Evolutionary conservation across 805 yeast species (phyloP).

Genomic region (Nakazawaea ishiwadae): DNA sequence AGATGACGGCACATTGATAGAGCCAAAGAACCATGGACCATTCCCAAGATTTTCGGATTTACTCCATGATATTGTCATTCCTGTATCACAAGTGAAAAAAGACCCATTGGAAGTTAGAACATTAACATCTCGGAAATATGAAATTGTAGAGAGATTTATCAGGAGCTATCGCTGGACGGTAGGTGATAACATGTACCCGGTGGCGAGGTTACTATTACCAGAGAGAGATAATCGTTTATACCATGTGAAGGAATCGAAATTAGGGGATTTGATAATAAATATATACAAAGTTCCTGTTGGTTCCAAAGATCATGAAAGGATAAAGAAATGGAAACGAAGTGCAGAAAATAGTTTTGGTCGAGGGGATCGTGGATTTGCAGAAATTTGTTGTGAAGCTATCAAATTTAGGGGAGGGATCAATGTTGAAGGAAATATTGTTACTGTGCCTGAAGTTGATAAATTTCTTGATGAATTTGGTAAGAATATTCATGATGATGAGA

Average conservation of each 20-base stretch:
- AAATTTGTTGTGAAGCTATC: constrained; percentile 44
- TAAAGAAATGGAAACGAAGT: constrained; percentile 43
- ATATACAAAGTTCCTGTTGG: constrained; percentile 55
- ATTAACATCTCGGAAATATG: constrained; percentile 14
- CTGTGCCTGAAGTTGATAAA: constrained; percentile 46
- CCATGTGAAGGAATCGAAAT: constrained; percentile 56
- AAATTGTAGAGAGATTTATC: constrained; percentile 33
- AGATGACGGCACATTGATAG: neutral
- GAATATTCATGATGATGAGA: constrained; percentile 6
- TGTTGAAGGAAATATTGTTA: constrained; percentile 27
- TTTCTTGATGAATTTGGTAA: constrained; percentile 40
- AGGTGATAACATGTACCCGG: constrained; percentile 65
- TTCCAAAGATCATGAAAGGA: constrained; percentile 52
- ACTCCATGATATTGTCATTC: constrained; percentile 36
- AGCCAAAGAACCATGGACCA: constrained; percentile 33
- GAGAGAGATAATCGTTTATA: constrained; percentile 53
- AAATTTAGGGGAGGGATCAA: constrained; percentile 40
- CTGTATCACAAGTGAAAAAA: constrained; percentile 30
- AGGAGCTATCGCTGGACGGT: constrained; percentile 47
- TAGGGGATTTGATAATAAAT: constrained; percentile 46
- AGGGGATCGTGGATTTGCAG: constrained; percentile 40
- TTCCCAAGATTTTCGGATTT: constrained; percentile 37
- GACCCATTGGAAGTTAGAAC: constrained; percentile 16
- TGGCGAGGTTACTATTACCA: constrained; percentile 57
- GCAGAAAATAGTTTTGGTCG: constrained; percentile 27